Percentiles rank a stretch among this genome's conserved stretches.
These are phyloP conservation scores for Trichoderma simmonsii DNA, from an alignment of 2,329 filamentous ascomycete species.

Conservation along the genomic window DNA sequence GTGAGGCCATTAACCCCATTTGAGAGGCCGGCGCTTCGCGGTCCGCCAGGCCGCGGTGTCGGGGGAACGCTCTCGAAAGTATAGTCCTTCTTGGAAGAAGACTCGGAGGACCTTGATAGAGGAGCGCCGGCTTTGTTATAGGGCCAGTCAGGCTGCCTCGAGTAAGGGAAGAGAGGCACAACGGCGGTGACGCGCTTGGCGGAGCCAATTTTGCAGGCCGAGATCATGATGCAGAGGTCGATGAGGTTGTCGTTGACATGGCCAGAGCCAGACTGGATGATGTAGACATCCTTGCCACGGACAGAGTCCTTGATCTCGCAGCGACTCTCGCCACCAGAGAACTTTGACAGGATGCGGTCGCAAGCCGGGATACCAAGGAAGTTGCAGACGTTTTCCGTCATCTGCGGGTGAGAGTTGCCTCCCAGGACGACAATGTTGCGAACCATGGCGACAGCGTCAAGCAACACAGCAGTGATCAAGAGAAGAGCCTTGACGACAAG, in stretches of 20 bases:
- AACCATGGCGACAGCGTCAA: conserved; percentile 60
- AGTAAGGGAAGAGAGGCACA: conserved; percentile 94
- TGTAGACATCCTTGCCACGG: conserved; percentile 97
- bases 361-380: conserved; percentile 83
- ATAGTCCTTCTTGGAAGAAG: conserved; percentile 56
- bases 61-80: conserved; percentile 91
- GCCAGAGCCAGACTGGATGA: conserved; percentile 89
- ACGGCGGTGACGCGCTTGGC: conserved; percentile 92
- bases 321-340: conserved; percentile 90
- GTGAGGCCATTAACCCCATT: conserved; percentile 69
- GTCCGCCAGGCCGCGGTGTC: conserved; percentile 72
- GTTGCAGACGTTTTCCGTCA: conserved; percentile 83
- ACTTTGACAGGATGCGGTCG: conserved; percentile 82
- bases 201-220: conserved; percentile 93
- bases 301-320: conserved; percentile 97
- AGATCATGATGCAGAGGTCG: conserved; percentile 96
- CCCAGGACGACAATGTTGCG: conserved; percentile 93
- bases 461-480: neutral
- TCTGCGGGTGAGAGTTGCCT: conserved; percentile 85
- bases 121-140: conserved; percentile 96
- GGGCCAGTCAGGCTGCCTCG: conserved; percentile 89
- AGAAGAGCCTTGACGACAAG: neutral
- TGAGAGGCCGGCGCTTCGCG: conserved; percentile 60
- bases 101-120: conserved; percentile 63
- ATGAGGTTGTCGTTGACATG: conserved; percentile 95